These are phyloP conservation scores for Bruguiera sexangula DNA, from an alignment of 345 rosid genomes.

Conservation along the genomic window DNA sequence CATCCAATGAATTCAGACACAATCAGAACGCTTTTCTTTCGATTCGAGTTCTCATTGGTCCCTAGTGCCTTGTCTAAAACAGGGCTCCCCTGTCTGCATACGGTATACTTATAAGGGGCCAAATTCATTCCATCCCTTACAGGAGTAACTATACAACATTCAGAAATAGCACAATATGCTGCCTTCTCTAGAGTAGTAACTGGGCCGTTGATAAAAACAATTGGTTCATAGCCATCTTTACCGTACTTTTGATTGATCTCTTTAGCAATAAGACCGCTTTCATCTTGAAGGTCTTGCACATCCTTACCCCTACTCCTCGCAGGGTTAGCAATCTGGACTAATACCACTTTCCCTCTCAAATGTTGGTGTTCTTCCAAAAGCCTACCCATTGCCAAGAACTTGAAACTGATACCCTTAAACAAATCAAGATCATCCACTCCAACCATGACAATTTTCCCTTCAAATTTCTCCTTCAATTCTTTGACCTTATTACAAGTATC, in stretches of 20 bases:
- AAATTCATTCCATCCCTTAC: slow-evolving; percentile 92
- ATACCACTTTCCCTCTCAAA: slow-evolving; percentile 53
- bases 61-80: slow-evolving; percentile 53
- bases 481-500: slow-evolving; percentile 42
- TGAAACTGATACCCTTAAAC: slow-evolving; percentile 72
- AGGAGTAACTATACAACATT: slow-evolving; percentile 72
- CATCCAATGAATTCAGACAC: slow-evolving; percentile 91
- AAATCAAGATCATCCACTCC: slow-evolving; percentile 83
- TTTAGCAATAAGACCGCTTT: slow-evolving; percentile 37
- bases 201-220: slow-evolving; percentile 48
- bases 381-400: slow-evolving; percentile 64
- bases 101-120: slow-evolving; percentile 76
- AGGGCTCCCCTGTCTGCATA: slow-evolving; percentile 67
- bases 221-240: slow-evolving; percentile 55
- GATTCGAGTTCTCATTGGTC: slow-evolving; percentile 23
- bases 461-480: slow-evolving; percentile 51
- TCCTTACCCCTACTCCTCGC: slow-evolving; percentile 76
- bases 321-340: slow-evolving; percentile 78
- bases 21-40: slow-evolving; percentile 58
- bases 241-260: slow-evolving; percentile 55
- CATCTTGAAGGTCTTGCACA: slow-evolving; percentile 53
- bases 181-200: slow-evolving; percentile 61
- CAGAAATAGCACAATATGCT: slow-evolving; percentile 63
- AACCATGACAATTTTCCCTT: slow-evolving; percentile 51
- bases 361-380: slow-evolving; percentile 45